Conservation (phyloP, 345 rosid genomes). For the Eucalyptus sp. region DNA sequence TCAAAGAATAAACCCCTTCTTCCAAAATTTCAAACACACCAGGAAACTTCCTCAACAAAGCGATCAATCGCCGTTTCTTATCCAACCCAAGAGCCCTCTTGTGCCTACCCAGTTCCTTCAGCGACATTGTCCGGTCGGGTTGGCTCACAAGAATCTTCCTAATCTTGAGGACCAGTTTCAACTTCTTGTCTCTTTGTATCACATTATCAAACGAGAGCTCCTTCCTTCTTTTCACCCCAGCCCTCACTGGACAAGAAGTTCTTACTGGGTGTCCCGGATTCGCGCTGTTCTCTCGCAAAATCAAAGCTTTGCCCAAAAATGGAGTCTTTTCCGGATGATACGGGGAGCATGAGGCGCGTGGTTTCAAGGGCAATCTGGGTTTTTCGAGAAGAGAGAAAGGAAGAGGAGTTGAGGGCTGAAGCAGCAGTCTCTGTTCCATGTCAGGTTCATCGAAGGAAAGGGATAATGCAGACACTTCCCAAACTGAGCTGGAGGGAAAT, state of each 20-base stretch:
- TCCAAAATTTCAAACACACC: slow-evolving; percentile 81
- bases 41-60: slow-evolving; percentile 69
- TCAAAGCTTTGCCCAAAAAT: slow-evolving; percentile 51
- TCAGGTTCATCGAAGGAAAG: not conserved
- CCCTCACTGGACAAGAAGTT: slow-evolving; percentile 55
- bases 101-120: slow-evolving; percentile 58
- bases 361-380: not conserved
- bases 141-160: slow-evolving; percentile 80
- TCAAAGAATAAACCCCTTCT: slow-evolving; percentile 66
- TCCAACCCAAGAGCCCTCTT: slow-evolving; percentile 68
- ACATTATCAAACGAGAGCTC: slow-evolving; percentile 83
- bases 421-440: not conserved
- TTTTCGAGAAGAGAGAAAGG: not conserved
- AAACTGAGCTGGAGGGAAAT: not conserved
- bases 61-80: slow-evolving; percentile 63
- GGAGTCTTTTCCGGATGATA: slow-evolving; percentile 1
- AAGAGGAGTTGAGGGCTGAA: not conserved
- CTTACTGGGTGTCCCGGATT: slow-evolving; percentile 16
- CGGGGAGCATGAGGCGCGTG: not conserved
- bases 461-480: not conserved
- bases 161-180: slow-evolving; percentile 60
- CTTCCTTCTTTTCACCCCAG: slow-evolving; percentile 91
- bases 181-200: slow-evolving; percentile 81
- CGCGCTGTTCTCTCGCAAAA: slow-evolving; percentile 20
- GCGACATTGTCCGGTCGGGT: slow-evolving; percentile 69